Evolutionary conservation across 1,139 yeast genomes (phyloP).

Genomic region (Pichia sp.): DNA sequence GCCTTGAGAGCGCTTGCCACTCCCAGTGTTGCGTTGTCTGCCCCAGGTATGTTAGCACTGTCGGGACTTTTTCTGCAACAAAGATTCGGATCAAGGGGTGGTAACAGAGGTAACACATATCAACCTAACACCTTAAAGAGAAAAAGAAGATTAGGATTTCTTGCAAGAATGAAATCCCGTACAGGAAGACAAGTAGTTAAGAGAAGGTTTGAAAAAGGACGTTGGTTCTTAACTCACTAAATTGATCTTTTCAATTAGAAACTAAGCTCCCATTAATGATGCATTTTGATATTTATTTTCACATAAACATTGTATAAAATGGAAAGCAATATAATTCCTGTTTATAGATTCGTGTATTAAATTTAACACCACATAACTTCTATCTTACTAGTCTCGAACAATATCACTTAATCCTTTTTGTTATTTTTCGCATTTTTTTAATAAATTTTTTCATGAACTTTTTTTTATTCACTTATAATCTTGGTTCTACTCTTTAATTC

Average conservation of each 20-base stretch:
- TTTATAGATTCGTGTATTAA: no score
- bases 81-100: slow-evolving; percentile 54
- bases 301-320: no score
- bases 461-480: no score
- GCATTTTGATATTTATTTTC: background rate
- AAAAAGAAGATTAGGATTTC: slow-evolving; percentile 84
- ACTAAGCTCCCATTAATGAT: no score
- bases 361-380: no score
- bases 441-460: background rate
- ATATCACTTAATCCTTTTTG: no score
- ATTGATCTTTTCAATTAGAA: no score
- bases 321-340: no score
- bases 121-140: slow-evolving; percentile 90
- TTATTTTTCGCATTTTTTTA: background rate
- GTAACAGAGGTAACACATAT: slow-evolving; percentile 87
- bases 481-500: no score
- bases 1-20: background rate
- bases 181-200: slow-evolving; percentile 75
- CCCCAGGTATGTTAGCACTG: slow-evolving; percentile 12
- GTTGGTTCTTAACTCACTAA: slow-evolving; percentile 87
- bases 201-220: slow-evolving; percentile 80
- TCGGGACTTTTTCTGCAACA: slow-evolving; percentile 22
- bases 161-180: slow-evolving; percentile 77
- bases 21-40: slow-evolving; percentile 7
- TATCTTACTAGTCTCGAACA: no score